Evolutionary conservation across 2,329 filamentous ascomycete genomes (phyloP).

Genomic region (Monilinia polystroma): DNA sequence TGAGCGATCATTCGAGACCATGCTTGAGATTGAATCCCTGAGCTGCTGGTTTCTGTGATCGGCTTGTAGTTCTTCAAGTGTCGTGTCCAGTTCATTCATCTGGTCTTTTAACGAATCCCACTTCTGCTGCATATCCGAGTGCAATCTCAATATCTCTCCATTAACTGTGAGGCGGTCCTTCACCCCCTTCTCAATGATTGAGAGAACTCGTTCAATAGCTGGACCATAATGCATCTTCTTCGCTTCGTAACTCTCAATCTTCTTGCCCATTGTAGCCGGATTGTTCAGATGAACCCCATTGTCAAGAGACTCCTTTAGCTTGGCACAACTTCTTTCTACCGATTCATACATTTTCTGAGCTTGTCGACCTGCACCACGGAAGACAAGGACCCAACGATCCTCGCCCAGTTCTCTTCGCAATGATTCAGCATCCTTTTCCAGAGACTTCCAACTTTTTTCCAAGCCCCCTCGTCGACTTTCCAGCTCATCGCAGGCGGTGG

Average conservation of each 20-base stretch:
- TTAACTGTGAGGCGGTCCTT: constrained; percentile 95
- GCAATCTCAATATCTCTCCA: constrained; percentile 84
- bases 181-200: constrained; percentile 94
- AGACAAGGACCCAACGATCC: constrained; percentile 94
- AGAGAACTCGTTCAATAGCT: constrained; percentile 85
- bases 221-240: constrained; percentile 94
- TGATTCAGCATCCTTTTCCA: constrained; percentile 87
- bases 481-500: constrained; percentile 86
- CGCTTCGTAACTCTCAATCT: constrained; percentile 88
- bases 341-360: constrained; percentile 97
- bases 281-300: constrained; percentile 71
- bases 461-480: constrained; percentile 71
- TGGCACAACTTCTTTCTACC: constrained; percentile 80
- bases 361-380: constrained; percentile 86
- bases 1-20: constrained; percentile 56
- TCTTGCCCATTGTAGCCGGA: constrained; percentile 69
- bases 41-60: constrained; percentile 69
- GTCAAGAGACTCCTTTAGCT: constrained; percentile 78
- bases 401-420: constrained; percentile 88
- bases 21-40: constrained; percentile 88
- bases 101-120: constrained; percentile 75
- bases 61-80: constrained; percentile 69
- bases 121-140: constrained; percentile 80
- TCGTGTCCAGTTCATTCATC: constrained; percentile 73
- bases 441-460: constrained; percentile 81